A percentile compares a stretch with the other conserved stretches of the same genome.
phyloP scores from a whole-genome alignment of 1,139 yeast genomes.

The Geotrichum europaeum region DNA sequence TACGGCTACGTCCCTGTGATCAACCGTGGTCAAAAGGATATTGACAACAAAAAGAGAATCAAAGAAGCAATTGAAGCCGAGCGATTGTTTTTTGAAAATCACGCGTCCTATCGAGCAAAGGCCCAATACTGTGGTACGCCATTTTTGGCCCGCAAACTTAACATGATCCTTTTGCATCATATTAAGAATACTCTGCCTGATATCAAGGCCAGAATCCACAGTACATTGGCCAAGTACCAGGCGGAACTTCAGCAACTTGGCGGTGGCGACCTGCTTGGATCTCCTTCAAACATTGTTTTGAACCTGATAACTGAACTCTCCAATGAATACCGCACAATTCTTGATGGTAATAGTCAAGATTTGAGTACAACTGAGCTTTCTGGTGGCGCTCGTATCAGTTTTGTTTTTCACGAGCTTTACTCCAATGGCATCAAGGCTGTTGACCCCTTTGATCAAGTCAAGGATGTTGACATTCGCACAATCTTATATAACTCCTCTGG shows the following conservation, averaged over 20 bases:
- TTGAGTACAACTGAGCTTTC: slow-evolving; percentile 79
- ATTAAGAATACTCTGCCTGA: slow-evolving; percentile 94
- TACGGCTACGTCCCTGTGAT: slow-evolving; percentile 97
- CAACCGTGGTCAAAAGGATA: slow-evolving; percentile 96
- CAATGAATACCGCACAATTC: slow-evolving; percentile 83
- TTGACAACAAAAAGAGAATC: slow-evolving; percentile 78
- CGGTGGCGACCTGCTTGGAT: slow-evolving; percentile 70
- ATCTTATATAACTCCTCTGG: slow-evolving; percentile 90
- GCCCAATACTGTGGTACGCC: slow-evolving; percentile 96
- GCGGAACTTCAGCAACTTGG: slow-evolving; percentile 68
- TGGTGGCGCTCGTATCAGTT: slow-evolving; percentile 97
- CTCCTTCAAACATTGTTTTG: slow-evolving; percentile 84
- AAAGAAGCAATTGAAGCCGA: slow-evolving; percentile 84
- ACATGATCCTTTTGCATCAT: slow-evolving; percentile 84
- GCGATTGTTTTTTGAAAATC: slow-evolving; percentile 72
- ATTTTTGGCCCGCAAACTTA: slow-evolving; percentile 86
- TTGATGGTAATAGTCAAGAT: slow-evolving; percentile 88
- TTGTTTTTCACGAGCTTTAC: slow-evolving; percentile 94
- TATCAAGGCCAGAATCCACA: slow-evolving; percentile 84
- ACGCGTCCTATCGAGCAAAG: slow-evolving; percentile 91
- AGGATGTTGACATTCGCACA: slow-evolving; percentile 96
- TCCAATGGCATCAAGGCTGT: slow-evolving; percentile 87
- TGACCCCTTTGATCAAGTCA: slow-evolving; percentile 96
- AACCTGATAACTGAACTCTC: slow-evolving; percentile 88
- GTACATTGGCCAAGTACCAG: slow-evolving; percentile 81